Base-by-base conservation (phyloP, 2,329 filamentous ascomycete species). In the Penicillium sp. region DNA sequence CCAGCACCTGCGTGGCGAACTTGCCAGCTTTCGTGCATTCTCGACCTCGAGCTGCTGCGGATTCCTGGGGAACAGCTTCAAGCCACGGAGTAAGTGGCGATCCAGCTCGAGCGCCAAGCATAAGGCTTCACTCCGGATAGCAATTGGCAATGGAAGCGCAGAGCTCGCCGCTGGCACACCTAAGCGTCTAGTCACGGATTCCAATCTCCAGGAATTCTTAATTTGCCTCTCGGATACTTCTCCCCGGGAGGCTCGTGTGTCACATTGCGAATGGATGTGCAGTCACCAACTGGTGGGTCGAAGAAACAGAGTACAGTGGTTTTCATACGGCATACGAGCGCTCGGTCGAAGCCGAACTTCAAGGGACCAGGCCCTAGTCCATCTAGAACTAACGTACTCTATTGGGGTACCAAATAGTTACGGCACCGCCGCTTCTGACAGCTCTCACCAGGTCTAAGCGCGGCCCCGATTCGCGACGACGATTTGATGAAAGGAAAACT, bases 361-460 rank as follows among this genome's bases (percentile, higher is more conserved):
- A 16, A 4, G 23, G 9, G 14, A 28, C 14, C 16, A 43, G 23
- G 39, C n/a, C 39, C 39, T 23, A 28, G 39, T 23, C 11, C 42
- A n/a, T 29, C 16, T 42, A 31, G 36, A 31, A 28, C 26, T 19
- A 14, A 18, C 5, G 29, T 18, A 11, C 18, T 45, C 26, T 11
- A 14, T 39, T 19, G 13, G 14, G 23, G 3, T 11, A 11, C 40
- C 42, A 10, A 26, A 31, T 5, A 7, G 7, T 9, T 23, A 16
- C 26, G n/a, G 42, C 42, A 31, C 26, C 28, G 42, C 42, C 26
- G 26, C 42, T 55, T 44, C 40, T 58, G 59, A 61, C 54, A 59
- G 56, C 59, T 61, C 59, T 37, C 49, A 52, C 46, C 36, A 28
- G 11, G 40, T 24, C 13, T 10, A 40, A 31, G 23, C 19, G 26